Base-by-base conservation (phyloP, 208 protist species). In the Perkinsela sp. region DNA sequence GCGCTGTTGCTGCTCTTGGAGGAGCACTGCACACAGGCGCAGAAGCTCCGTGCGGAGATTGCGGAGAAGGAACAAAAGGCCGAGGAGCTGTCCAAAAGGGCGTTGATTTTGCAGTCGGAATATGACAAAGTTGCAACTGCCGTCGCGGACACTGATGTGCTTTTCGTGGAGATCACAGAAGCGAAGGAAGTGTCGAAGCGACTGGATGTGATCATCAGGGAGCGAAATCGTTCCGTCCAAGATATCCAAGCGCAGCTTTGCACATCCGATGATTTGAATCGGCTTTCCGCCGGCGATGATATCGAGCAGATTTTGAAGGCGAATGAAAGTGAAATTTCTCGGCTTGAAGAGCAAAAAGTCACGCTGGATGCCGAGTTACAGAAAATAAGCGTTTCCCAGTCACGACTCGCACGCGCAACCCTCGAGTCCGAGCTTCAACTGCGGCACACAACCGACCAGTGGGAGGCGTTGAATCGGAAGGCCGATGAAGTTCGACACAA, bases 1-100 rank as follows among this genome's bases (percentile, higher is more conserved):
- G 32, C 40, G 16, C 31, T 22, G 65, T 22, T 71, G 65, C 65
- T 67, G 13, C n/a, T 71, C 6, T 69, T 71, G 13, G 69, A 71
- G 29, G 69, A 71, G 28, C 31, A 71, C 22, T 13, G 40, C 70
- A 22, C 15, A 16, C 29, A 29, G 15, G 69, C 69, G 32, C 6
- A 71, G 15, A 28, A 71, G 28, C 2, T 71, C 2, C 69, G 48
- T 16, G 13, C 13, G n/a, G 65, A 71, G 68, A 2, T 71, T 2
- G 13, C 66, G 2, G 69, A 71, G 15, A 71, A 48, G 48, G 65
- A 71, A 31, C 2, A 68, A 2, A 69, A 2, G 22, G 6, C 40
- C 6, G 6, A 6, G 13, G 40, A n/a, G 6, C 22, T 57, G 40
- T 6, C 40, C 6, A 6, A 57, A 22, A 22, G 22, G 40, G 40